Conservation (phyloP, 495 filamentous ascomycete species). For the Astrothelium subdiscretum region DNA sequence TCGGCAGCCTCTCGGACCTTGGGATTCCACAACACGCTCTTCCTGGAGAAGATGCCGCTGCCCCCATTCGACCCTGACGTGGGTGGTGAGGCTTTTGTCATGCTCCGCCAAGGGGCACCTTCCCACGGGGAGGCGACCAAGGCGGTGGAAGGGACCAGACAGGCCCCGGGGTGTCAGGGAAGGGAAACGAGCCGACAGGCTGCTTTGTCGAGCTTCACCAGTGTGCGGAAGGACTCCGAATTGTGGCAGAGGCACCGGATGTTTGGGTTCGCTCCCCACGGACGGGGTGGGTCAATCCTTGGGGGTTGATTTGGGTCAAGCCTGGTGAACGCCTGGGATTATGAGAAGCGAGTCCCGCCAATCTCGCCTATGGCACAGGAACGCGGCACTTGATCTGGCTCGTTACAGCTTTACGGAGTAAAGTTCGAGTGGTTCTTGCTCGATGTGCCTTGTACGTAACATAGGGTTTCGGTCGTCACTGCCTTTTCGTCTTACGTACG, state of each 20-base stretch:
- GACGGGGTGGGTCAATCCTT: background rate
- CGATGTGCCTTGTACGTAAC: no score
- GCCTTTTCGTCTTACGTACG: no score
- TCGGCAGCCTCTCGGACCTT: background rate
- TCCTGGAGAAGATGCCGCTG: background rate
- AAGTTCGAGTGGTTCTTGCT: no score
- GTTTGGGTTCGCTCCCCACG: background rate
- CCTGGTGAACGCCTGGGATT: background rate
- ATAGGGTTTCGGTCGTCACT: no score
- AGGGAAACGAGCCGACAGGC: background rate
- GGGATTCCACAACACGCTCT: slow-evolving; percentile 1
- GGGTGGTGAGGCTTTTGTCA: background rate
- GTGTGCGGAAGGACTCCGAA: no score
- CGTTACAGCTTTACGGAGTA: no score
- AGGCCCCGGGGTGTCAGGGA: background rate
- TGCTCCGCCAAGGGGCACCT: background rate
- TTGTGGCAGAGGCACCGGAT: background rate
- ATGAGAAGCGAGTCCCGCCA: background rate
- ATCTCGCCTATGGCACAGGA: no score
- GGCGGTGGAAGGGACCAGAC: background rate
- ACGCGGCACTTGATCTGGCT: no score
- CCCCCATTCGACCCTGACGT: background rate
- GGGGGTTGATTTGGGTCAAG: background rate
- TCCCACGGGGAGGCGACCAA: background rate
- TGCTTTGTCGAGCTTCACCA: background rate